These are phyloP conservation scores for Eleusine coracana DNA, from an alignment of 176 grass and related monocot species.

Conservation along the genomic window DNA sequence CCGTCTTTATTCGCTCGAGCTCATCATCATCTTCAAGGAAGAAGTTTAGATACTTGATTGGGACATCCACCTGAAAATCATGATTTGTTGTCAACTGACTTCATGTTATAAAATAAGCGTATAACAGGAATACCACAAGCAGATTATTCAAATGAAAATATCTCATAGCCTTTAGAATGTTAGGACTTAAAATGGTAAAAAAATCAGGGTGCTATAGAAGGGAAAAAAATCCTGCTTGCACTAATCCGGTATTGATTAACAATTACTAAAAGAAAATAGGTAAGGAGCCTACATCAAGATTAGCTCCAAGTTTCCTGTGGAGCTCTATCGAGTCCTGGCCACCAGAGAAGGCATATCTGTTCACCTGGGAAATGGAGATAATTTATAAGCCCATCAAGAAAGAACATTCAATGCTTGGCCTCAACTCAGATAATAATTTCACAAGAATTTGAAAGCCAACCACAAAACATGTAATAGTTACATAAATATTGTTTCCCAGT, in stretches of 20 bases:
- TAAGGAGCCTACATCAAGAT: slow-evolving; percentile 60
- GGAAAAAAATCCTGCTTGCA: background rate
- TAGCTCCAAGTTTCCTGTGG: slow-evolving; percentile 91
- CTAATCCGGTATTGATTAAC: background rate
- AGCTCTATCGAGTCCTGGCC: slow-evolving; percentile 87
- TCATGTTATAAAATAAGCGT: background rate
- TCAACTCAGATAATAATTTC: slow-evolving; percentile 24
- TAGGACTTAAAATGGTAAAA: slow-evolving; percentile 1
- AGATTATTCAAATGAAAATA: background rate
- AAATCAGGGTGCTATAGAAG: background rate
- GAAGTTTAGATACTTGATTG: slow-evolving; percentile 92
- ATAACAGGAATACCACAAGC: slow-evolving; percentile 1
- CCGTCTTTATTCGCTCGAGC: slow-evolving; percentile 80
- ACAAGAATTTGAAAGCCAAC: background rate
- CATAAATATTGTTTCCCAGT: background rate
- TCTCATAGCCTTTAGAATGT: background rate
- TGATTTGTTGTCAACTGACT: background rate
- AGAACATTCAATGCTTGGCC: background rate
- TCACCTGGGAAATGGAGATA: slow-evolving; percentile 63
- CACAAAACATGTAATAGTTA: background rate
- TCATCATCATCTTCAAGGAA: slow-evolving; percentile 96
- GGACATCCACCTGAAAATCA: slow-evolving; percentile 80
- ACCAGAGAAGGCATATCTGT: slow-evolving; percentile 92
- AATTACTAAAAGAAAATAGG: background rate
- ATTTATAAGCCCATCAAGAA: slow-evolving; percentile 1